A percentile compares a stretch with the other conserved stretches of the same genome.
Conservation (phyloP, 805 yeast genomes). For the Zygotorulaspora chibaensis region DNA sequence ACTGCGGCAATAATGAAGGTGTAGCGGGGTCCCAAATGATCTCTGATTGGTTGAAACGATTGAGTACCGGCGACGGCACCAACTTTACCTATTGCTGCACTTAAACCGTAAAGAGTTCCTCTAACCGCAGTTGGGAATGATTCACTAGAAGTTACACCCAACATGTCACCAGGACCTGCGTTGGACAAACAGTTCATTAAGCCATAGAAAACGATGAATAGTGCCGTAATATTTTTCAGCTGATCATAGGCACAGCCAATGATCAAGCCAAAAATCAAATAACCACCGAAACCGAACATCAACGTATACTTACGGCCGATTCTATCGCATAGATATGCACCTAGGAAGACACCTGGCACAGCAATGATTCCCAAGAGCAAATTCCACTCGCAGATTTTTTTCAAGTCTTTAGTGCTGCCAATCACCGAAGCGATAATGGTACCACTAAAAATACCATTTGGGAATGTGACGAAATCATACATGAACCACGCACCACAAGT, state of each 20-base stretch:
- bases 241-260: conserved; percentile 62
- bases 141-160: conserved; percentile 66
- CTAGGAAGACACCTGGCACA: conserved; percentile 68
- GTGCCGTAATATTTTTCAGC: conserved; percentile 51
- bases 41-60: conserved; percentile 45
- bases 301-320: conserved; percentile 70
- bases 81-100: conserved; percentile 77
- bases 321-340: conserved; percentile 59
- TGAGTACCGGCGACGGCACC: conserved; percentile 84
- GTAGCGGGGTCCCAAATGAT: conserved; percentile 61
- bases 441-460: conserved; percentile 66
- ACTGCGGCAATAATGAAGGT: conserved; percentile 77
- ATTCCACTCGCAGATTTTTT: conserved; percentile 68
- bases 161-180: conserved; percentile 73
- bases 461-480: conserved; percentile 77
- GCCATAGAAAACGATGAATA: conserved; percentile 70
- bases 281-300: conserved; percentile 67
- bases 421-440: conserved; percentile 57
- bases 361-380: conserved; percentile 59
- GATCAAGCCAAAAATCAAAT: conserved; percentile 65
- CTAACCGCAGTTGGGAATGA: conserved; percentile 72
- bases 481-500: conserved; percentile 75
- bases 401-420: conserved; percentile 40
- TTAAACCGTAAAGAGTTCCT: conserved; percentile 69
- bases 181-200: conserved; percentile 67